Percentiles rank a stretch among this genome's conserved stretches.
These are phyloP conservation scores for Camellia granthamiana DNA, from an alignment of 148 eudicot genomes.

Conservation along the genomic window DNA sequence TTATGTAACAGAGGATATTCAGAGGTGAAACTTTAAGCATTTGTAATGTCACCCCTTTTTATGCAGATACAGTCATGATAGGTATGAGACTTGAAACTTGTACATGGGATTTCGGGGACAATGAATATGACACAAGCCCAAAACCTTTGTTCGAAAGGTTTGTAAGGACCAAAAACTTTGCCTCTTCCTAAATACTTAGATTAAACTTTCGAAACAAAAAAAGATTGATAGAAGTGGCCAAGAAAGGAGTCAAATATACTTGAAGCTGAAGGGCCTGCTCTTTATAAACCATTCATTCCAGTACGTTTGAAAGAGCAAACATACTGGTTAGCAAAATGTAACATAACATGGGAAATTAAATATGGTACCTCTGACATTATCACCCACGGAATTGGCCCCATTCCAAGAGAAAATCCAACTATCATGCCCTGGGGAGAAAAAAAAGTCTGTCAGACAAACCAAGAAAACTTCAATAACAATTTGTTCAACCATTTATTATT, in stretches of 20 bases:
- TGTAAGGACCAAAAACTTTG: neutral
- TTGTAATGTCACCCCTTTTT: neutral
- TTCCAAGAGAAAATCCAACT: conserved; percentile 76
- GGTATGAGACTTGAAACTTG: neutral
- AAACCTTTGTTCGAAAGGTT: neutral
- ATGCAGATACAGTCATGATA: no score
- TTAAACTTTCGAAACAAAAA: neutral
- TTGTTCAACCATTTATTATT: conserved; percentile 5
- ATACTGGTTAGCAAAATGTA: neutral
- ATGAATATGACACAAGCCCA: neutral
- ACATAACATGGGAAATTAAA: neutral
- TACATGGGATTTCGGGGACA: neutral
- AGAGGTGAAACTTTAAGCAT: neutral
- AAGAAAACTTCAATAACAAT: conserved; percentile 3
- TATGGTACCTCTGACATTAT: conserved; percentile 91
- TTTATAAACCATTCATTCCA: neutral
- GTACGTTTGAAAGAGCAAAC: neutral
- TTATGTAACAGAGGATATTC: neutral
- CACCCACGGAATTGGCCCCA: conserved; percentile 95
- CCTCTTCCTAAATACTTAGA: neutral
- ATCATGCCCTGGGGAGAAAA: conserved; percentile 62
- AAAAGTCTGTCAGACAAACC: conserved; percentile 12
- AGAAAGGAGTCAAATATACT: neutral
- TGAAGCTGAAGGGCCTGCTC: neutral
- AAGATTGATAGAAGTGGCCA: neutral